A percentile compares a stretch with the other conserved stretches of the same genome.
These are phyloP conservation scores for Coemansia furcata DNA, from an alignment of 192 early-diverging fungal genomes.

Conservation along the genomic window DNA sequence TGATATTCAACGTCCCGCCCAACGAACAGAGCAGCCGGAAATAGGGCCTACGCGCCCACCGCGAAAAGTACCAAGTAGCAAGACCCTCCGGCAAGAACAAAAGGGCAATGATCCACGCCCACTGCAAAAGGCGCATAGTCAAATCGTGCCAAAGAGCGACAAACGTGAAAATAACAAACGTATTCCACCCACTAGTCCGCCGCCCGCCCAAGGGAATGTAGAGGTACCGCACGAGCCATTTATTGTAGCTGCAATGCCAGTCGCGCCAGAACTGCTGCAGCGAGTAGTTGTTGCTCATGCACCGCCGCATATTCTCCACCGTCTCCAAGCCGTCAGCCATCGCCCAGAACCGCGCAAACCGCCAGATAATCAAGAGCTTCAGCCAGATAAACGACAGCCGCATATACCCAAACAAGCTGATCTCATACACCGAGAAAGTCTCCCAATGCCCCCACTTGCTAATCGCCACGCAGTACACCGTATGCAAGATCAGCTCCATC, in stretches of 20 bases:
- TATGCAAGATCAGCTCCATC: slow-evolving; percentile 91
- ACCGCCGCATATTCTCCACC: slow-evolving; percentile 94
- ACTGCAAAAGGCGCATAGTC: slow-evolving; percentile 75
- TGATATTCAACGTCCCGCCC: slow-evolving; percentile 84
- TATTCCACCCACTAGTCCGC: slow-evolving; percentile 67
- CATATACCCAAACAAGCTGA: slow-evolving; percentile 85
- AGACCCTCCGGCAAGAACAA: slow-evolving; percentile 86
- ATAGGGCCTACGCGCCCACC: slow-evolving; percentile 42
- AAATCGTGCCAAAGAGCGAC: slow-evolving; percentile 99
- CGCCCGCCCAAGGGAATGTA: slow-evolving; percentile 92
- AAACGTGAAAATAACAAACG: slow-evolving; percentile 90
- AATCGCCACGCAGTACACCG: slow-evolving; percentile 87
- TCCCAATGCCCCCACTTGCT: slow-evolving; percentile 84
- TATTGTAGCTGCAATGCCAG: slow-evolving; percentile 95
- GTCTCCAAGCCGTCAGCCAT: slow-evolving; percentile 86
- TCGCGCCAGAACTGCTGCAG: slow-evolving; percentile 91
- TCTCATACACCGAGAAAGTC: slow-evolving; percentile 72
- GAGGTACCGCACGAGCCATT: slow-evolving; percentile 83
- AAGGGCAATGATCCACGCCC: slow-evolving; percentile 87
- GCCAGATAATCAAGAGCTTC: slow-evolving; percentile 94
- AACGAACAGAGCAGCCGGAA: slow-evolving; percentile 78
- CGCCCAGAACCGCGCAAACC: slow-evolving; percentile 96
- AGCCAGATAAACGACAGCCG: slow-evolving; percentile 93
- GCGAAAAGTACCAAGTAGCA: slow-evolving; percentile 52
- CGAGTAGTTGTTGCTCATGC: slow-evolving; percentile 96